These are phyloP conservation scores for Udeniomyces megalosporus DNA, from an alignment of 768 basidiomycete genomes.

Conservation along the genomic window DNA sequence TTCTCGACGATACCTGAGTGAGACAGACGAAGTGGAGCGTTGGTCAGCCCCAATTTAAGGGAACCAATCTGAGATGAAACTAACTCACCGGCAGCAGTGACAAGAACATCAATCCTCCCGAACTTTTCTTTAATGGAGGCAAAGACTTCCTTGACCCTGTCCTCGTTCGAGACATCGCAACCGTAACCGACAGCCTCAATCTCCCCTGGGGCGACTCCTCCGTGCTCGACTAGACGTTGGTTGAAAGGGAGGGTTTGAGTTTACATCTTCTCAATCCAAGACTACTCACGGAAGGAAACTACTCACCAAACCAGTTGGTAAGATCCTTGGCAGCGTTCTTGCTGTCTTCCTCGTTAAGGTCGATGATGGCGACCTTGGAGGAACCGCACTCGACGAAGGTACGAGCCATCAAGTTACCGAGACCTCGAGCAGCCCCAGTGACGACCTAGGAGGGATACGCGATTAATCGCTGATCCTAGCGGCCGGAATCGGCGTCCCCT, in stretches of 20 bases:
- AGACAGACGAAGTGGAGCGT: constrained; percentile 17
- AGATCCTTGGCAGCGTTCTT: constrained; percentile 55
- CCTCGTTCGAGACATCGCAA: constrained; percentile 77
- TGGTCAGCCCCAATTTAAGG: neutral
- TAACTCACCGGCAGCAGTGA: constrained; percentile 58
- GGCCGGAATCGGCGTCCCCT: too few relatives aligned
- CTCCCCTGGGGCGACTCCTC: constrained; percentile 40
- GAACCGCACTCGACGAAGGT: constrained; percentile 82
- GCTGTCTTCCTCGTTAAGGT: constrained; percentile 57
- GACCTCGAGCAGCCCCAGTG: constrained; percentile 80
- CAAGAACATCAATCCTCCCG: constrained; percentile 55
- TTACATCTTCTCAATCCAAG: neutral
- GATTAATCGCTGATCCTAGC: too few relatives aligned
- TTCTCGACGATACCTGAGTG: constrained; percentile 66
- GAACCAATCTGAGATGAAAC: neutral
- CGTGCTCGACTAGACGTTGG: constrained; percentile 29
- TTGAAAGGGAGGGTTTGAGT: neutral
- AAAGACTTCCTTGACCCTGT: constrained; percentile 58
- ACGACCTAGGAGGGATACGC: constrained; percentile 54
- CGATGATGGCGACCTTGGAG: constrained; percentile 60
- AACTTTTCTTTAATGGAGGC: constrained; percentile 40
- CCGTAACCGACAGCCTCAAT: constrained; percentile 57
- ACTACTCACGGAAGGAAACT: neutral
- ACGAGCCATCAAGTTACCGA: constrained; percentile 78
- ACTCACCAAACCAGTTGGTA: constrained; percentile 36